A percentile compares a stretch with the other conserved stretches of the same genome.
phyloP scores from a whole-genome alignment of 2,329 filamentous ascomycete species.

The Thelonectria blattea region DNA sequence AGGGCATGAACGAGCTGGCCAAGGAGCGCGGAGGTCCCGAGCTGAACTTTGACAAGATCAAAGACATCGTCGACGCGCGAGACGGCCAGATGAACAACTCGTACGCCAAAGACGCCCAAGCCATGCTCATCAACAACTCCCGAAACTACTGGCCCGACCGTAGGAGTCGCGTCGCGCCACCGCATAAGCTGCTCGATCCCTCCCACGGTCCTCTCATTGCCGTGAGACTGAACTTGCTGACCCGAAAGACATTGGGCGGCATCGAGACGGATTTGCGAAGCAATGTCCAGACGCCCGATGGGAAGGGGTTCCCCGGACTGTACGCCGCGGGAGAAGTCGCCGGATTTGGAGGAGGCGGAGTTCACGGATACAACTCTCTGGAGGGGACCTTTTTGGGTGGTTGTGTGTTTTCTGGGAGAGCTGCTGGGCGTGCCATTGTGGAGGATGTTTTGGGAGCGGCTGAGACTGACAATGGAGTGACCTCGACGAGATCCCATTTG shows the following conservation, averaged over 20 bases:
- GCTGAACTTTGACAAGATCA: slow-evolving; percentile 53
- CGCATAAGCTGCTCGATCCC: slow-evolving; percentile 60
- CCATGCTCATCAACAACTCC: slow-evolving; percentile 65
- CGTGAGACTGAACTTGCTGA: slow-evolving; percentile 65
- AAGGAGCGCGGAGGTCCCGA: slow-evolving; percentile 51
- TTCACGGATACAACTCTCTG: slow-evolving; percentile 67
- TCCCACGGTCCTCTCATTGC: slow-evolving; percentile 65
- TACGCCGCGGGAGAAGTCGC: slow-evolving; percentile 67
- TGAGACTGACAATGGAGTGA: neutral
- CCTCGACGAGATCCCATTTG: slow-evolving; percentile 2
- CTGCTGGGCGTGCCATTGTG: slow-evolving; percentile 61
- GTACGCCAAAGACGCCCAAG: slow-evolving; percentile 66
- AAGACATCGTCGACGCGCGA: slow-evolving; percentile 56
- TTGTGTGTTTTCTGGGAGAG: slow-evolving; percentile 66
- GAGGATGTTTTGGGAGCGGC: slow-evolving; percentile 46
- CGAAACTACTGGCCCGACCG: slow-evolving; percentile 62
- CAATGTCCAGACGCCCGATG: slow-evolving; percentile 60
- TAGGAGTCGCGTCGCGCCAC: slow-evolving; percentile 56
- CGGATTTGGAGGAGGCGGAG: slow-evolving; percentile 66
- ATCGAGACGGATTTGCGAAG: slow-evolving; percentile 65
- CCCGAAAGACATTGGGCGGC: slow-evolving; percentile 65
- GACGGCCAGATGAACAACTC: slow-evolving; percentile 62
- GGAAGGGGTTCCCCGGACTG: slow-evolving; percentile 55
- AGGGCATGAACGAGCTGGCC: slow-evolving; percentile 64
- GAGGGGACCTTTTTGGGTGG: slow-evolving; percentile 68